Evolutionary conservation across 2,329 filamentous ascomycete species (phyloP), one percentile per base, ranked within the genome.

Genomic region (Fusarium phyllophilum): DNA sequence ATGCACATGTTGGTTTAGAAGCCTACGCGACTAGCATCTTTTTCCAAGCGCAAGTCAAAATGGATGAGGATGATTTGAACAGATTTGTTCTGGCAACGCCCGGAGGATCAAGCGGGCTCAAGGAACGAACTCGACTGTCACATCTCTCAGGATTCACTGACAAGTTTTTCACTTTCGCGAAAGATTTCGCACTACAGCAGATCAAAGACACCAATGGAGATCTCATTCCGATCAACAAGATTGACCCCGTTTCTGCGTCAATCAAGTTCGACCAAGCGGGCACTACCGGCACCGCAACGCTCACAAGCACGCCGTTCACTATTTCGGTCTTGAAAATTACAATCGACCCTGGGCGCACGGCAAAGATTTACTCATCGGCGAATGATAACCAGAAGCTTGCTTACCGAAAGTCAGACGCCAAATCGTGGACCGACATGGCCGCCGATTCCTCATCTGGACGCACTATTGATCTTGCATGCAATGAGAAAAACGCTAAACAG

Each of bases 201-300:
- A 74, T 72, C 17, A 14, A 52, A 41, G 71, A 75, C 14, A 72
- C 68, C 14, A 61, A 58, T 45, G 44, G 41, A 44, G 38, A 26
- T 10, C 18, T 57, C 18, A 61, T 75, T n/a, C 59, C 56, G 2
- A 46, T 29, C n/a, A 22, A 57, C 14, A 49, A 39, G 2, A 49
- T 66, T 10, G 26, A 34, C 1, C 41, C 68, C 18, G 22, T 39
- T 12, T 12, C 41, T 13, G 44, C 24, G 5, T 31, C 45, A 6
- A 33, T 74, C 39, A 44, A 46, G n/a, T 17, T 68, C 15, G 31
- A 67, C n/a, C 31, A 39, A 26, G 49, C 48, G 36, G 66, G 60
- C 15, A 72, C 68, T 26, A 55, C 45, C 18, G 65, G 65, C 8
- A 74, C 65, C 15, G 55, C 55, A 18, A 36, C 51, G 22, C 59